These are phyloP conservation scores for Candida peoriensis DNA, from an alignment of 805 yeast species.

Conservation along the genomic window DNA sequence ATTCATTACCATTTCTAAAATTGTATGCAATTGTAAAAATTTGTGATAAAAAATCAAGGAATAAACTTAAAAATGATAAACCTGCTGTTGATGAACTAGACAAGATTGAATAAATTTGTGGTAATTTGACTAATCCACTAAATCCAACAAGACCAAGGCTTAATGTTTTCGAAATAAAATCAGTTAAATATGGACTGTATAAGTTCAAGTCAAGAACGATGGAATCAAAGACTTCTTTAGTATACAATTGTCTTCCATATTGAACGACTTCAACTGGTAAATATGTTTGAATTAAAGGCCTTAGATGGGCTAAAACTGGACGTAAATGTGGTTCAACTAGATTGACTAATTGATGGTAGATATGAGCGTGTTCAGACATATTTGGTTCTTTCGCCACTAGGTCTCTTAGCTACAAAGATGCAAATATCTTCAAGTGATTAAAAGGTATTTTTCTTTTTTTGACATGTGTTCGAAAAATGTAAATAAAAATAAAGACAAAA, in stretches of 20 bases:
- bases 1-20: slow-evolving; percentile 30
- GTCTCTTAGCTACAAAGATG: too few species aligned
- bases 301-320: slow-evolving; percentile 16
- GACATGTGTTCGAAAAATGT: too few species aligned
- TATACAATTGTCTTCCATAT: slow-evolving; percentile 22
- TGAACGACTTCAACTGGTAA: slow-evolving; percentile 22
- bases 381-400: too few species aligned
- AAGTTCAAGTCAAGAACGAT: slow-evolving; percentile 23
- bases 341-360: too few species aligned
- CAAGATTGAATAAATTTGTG: slow-evolving; percentile 34
- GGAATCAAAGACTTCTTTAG: slow-evolving; percentile 23
- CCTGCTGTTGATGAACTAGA: slow-evolving; percentile 29
- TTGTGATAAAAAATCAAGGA: slow-evolving; percentile 31
- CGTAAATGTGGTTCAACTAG: slow-evolving; percentile 15
- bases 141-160: slow-evolving; percentile 32
- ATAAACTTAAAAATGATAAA: slow-evolving; percentile 27
- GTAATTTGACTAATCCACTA: slow-evolving; percentile 35
- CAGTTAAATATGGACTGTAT: slow-evolving; percentile 23
- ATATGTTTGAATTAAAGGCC: slow-evolving; percentile 11
- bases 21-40: slow-evolving; percentile 32
- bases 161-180: slow-evolving; percentile 28
- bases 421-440: too few species aligned
- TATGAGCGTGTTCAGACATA: too few species aligned
- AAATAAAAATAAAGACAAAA: too few species aligned
- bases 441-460: too few species aligned